phyloP scores from a whole-genome alignment of 352 stramenopile genomes.

The Phytophthora litchii region DNA sequence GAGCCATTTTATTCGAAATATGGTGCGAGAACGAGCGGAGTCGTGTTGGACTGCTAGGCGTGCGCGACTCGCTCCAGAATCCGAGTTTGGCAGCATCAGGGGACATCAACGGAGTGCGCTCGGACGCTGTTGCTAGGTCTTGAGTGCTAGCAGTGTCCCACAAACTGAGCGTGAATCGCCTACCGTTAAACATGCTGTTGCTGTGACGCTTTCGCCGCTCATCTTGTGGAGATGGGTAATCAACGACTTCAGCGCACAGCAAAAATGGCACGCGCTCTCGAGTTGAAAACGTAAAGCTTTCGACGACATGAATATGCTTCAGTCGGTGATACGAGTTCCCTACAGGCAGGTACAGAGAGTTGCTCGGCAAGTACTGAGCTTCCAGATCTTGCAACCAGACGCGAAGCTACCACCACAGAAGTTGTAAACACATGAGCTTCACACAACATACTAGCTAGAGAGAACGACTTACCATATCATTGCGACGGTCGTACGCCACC shows the following conservation, averaged over 20 bases:
- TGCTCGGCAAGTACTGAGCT: constrained; percentile 72
- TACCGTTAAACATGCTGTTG: constrained; percentile 58
- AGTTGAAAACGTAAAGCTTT: constrained; percentile 88
- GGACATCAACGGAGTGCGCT: constrained; percentile 52
- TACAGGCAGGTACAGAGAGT: constrained; percentile 80
- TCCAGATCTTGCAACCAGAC: constrained; percentile 72
- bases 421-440: not conserved
- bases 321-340: constrained; percentile 79
- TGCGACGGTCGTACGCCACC: constrained; percentile 60
- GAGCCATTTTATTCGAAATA: constrained; percentile 67
- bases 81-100: constrained; percentile 69
- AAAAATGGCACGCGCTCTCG: constrained; percentile 82
- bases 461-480: constrained; percentile 59
- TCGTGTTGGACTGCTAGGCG: constrained; percentile 53
- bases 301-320: constrained; percentile 76
- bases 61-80: constrained; percentile 85
- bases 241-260: constrained; percentile 77
- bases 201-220: constrained; percentile 42
- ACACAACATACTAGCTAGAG: not conserved
- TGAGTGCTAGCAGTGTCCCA: constrained; percentile 61
- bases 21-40: constrained; percentile 79
- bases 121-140: constrained; percentile 33
- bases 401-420: constrained; percentile 49
- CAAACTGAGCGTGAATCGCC: constrained; percentile 66
- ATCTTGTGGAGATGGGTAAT: constrained; percentile 57